Base-by-base conservation (phyloP, 768 basidiomycete genomes). In the Russula sp. region DNA sequence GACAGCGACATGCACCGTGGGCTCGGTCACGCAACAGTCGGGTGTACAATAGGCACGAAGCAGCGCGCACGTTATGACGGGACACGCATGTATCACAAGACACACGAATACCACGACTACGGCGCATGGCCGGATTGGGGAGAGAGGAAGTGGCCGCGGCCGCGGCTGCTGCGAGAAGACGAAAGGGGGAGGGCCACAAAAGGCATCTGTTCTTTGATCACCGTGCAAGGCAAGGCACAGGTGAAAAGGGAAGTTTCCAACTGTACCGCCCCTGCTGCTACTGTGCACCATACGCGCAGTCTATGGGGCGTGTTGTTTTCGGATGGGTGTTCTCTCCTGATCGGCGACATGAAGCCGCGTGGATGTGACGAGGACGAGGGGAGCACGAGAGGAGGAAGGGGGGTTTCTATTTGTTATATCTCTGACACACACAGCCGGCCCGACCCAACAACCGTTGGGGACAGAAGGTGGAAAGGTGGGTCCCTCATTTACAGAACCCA, bases 171-270 rank as follows among this genome's bases (percentile, higher is more conserved):
- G 27, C 45, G 47, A 61, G 5, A 18, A 6, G 1, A 54, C 42
- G 59, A 45, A 52, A 45, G 52, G 52, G 44, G 22, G 16, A 7
- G 52, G 51, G 52, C 42, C 44, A 47, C 59, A 49, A 48, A 48
- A 55, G 53, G 60, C 13, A 40, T 31, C 37, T 20, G 6, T 10
- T 49, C n/a, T 3, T 32, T n/a, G 60, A 61, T 61, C 60, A 61
- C 54, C 44, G 37, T 45, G 53, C 59, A 54, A 45, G 51, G 34
- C 52, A 35, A 20, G 59, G 45, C 52, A 60, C 34, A 34, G 20
- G 50, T 44, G 58, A 27, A 35, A 35, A n/a, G n/a, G n/a, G n/a
- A n/a, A n/a, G n/a, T n/a, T n/a, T n/a, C n/a, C n/a, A n/a, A 27
- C 34, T 53, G 32, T 47, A 49, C 47, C 2, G 60, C n/a, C 37